Percentiles rank a stretch among this genome's conserved stretches.
Conservation (phyloP, 2,329 filamentous ascomycete species). For the Nemania bipapillata region DNA sequence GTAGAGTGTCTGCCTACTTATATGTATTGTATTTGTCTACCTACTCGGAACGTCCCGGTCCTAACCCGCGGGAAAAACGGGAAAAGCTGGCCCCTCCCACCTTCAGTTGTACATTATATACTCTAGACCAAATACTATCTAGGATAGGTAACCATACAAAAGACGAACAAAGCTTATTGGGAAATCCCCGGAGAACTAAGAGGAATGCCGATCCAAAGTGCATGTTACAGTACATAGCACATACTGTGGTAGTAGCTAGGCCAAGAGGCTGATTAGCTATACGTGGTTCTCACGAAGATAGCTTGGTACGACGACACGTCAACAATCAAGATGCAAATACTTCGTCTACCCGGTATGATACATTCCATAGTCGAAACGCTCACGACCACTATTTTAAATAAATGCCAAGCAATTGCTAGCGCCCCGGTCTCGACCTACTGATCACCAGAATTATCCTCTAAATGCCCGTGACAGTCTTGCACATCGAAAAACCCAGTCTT, state of each 20-base stretch:
- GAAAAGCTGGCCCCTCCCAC: neutral
- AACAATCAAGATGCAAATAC: neutral
- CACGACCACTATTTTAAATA: neutral
- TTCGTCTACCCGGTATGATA: neutral
- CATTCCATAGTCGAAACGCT: neutral
- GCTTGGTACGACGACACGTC: neutral
- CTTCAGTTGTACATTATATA: neutral
- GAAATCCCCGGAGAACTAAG: neutral
- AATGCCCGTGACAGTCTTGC: no score
- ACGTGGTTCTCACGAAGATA: slow-evolving; percentile 4
- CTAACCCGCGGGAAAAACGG: neutral
- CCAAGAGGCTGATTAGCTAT: neutral
- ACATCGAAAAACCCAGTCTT: no score
- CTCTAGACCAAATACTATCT: no score
- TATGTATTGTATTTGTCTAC: neutral
- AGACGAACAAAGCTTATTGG: neutral
- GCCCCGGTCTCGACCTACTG: no score
- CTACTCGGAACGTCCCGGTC: neutral
- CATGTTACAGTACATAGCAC: no score
- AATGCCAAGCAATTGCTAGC: no score
- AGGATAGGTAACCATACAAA: neutral
- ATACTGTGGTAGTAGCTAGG: neutral
- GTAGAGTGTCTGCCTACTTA: no score
- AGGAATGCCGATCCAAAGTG: slow-evolving; percentile 1
- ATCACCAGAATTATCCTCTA: no score